These are phyloP conservation scores for Thozetella sp. DNA, from an alignment of 495 filamentous ascomycete species.

Conservation along the genomic window DNA sequence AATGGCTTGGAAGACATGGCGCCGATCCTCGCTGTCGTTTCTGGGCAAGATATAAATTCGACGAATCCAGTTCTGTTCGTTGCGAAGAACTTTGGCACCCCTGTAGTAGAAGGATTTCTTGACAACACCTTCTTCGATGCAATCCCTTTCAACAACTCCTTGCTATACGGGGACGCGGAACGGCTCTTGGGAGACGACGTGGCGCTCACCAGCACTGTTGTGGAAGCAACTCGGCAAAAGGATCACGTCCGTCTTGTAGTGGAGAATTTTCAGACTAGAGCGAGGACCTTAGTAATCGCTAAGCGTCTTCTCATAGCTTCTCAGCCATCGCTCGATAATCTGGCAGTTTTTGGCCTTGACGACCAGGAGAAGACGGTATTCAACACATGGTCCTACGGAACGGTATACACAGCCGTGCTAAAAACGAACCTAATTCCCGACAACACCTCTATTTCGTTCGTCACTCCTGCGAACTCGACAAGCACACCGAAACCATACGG, in stretches of 20 bases:
- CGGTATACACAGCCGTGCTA: conserved; percentile 36
- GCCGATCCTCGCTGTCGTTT: not conserved
- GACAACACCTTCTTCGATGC: conserved; percentile 1
- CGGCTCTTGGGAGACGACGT: conserved; percentile 28
- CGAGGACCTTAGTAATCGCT: conserved; percentile 31
- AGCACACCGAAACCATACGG: conserved; percentile 23
- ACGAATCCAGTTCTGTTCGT: not conserved
- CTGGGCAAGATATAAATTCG: not conserved
- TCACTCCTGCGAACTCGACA: conserved; percentile 23
- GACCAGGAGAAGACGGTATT: conserved; percentile 28
- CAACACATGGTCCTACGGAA: conserved; percentile 27
- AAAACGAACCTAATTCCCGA: conserved; percentile 25
- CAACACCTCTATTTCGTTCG: conserved; percentile 22
- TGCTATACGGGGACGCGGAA: not conserved
- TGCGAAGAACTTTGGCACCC: not conserved
- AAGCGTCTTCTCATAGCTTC: conserved; percentile 40
- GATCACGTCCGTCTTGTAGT: conserved; percentile 34
- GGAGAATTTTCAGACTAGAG: conserved; percentile 20
- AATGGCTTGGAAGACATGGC: conserved; percentile 30
- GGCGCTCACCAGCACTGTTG: conserved; percentile 34
- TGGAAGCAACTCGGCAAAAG: conserved; percentile 21
- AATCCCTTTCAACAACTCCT: not conserved
- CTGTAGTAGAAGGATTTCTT: not conserved
- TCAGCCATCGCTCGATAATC: conserved; percentile 32
- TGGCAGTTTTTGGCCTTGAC: conserved; percentile 35